A percentile compares a stretch with the other conserved stretches of the same genome.
These are phyloP conservation scores for Epicoccum sorghinum DNA, from an alignment of 2,329 filamentous ascomycete genomes.

Conservation along the genomic window DNA sequence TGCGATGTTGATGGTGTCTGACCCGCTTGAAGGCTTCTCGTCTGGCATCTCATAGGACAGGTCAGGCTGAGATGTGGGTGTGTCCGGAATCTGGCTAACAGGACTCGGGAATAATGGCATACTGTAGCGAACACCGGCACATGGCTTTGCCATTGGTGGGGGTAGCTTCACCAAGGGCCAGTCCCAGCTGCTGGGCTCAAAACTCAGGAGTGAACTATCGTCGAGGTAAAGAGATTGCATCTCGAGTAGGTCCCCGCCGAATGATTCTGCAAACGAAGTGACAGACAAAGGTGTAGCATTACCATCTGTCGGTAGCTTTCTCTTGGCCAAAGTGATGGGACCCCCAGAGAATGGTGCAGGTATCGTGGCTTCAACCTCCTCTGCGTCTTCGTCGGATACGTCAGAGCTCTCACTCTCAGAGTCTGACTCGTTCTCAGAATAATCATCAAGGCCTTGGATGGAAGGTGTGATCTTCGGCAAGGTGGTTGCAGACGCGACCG, in stretches of 20 bases:
- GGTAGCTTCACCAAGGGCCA: conserved; percentile 45
- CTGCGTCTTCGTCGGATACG: conserved; percentile 29
- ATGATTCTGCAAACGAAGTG: conserved; percentile 44
- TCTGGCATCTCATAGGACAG: conserved; percentile 30
- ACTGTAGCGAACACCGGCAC: conserved; percentile 30
- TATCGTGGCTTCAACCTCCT: conserved; percentile 20
- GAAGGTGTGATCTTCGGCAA: conserved; percentile 26
- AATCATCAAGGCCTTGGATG: conserved; percentile 28
- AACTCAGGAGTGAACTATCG: conserved; percentile 28
- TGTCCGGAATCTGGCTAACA: conserved; percentile 36
- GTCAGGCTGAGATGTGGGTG: conserved; percentile 44
- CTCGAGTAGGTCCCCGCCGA: conserved; percentile 37
- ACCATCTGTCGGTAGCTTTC: conserved; percentile 44
- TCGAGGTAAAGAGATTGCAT: conserved; percentile 37
- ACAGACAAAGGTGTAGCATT: conserved; percentile 45
- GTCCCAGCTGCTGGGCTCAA: conserved; percentile 46
- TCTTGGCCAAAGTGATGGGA: conserved; percentile 33
- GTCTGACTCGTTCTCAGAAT: conserved; percentile 37
- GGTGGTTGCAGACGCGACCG: conserved; percentile 27
- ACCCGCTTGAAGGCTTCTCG: conserved; percentile 51
- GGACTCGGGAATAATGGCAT: conserved; percentile 37
- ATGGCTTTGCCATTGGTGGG: conserved; percentile 29
- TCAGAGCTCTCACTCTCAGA: conserved; percentile 24
- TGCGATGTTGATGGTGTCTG: conserved; percentile 69
- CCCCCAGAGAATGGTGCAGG: conserved; percentile 23